Evolutionary conservation across 2,329 filamentous ascomycete species (phyloP).

Genomic region (Aureobasidium sp.): DNA sequence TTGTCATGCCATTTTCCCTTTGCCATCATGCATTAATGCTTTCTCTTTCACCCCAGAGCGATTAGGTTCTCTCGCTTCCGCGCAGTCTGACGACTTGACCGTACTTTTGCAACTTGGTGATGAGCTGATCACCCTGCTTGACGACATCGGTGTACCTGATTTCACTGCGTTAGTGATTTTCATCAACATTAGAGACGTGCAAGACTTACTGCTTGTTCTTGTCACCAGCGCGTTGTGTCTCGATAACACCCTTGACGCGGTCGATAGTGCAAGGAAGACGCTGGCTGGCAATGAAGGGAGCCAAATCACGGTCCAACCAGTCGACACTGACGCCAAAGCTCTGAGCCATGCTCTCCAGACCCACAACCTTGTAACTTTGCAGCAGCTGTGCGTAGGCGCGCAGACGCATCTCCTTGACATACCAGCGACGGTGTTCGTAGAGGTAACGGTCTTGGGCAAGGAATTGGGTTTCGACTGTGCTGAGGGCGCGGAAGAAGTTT

Average conservation of each 20-base stretch:
- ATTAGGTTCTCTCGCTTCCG: conserved; percentile 67
- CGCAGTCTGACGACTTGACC: conserved; percentile 90
- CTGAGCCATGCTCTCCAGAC: conserved; percentile 92
- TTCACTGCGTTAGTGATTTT: background rate
- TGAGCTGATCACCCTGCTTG: conserved; percentile 92
- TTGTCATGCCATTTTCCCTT: background rate
- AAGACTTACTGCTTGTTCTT: conserved; percentile 81
- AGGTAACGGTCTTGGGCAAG: conserved; percentile 90
- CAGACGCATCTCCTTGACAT: conserved; percentile 95
- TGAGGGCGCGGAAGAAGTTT: conserved; percentile 83
- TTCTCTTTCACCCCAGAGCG: background rate
- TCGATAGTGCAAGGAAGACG: conserved; percentile 96
- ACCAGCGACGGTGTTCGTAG: conserved; percentile 93
- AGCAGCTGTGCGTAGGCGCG: conserved; percentile 94
- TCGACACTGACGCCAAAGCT: conserved; percentile 97
- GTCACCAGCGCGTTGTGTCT: conserved; percentile 94
- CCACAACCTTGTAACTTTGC: conserved; percentile 93
- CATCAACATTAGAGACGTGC: background rate
- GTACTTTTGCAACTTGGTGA: conserved; percentile 99
- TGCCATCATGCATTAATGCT: conserved; percentile 5
- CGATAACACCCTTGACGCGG: conserved; percentile 91
- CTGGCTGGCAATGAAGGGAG: conserved; percentile 91
- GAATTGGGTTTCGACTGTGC: conserved; percentile 86
- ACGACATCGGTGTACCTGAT: conserved; percentile 79
- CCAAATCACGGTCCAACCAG: conserved; percentile 85